Percentiles rank a stretch among this genome's conserved stretches.
phyloP scores from a whole-genome alignment of 2,329 filamentous ascomycete genomes.

The Arthroderma sp. region DNA sequence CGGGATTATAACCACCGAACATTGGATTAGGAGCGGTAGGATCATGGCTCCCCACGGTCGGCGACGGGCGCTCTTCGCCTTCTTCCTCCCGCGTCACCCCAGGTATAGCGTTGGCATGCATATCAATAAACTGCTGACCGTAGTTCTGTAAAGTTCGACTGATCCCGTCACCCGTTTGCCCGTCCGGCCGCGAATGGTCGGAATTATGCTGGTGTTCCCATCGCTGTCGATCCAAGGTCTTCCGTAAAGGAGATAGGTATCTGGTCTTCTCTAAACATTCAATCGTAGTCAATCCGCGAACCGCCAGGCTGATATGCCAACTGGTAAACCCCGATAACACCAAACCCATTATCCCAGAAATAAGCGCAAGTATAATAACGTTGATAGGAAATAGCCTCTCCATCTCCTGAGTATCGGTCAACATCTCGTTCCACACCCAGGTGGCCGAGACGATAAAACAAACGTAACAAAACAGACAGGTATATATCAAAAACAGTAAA shows the following conservation, averaged over 20 bases:
- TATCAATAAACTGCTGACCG: slow-evolving; percentile 63
- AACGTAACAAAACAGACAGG: slow-evolving; percentile 70
- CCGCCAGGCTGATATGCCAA: slow-evolving; percentile 79
- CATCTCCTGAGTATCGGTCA: slow-evolving; percentile 54
- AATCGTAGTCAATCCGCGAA: slow-evolving; percentile 78
- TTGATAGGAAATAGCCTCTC: slow-evolving; percentile 78
- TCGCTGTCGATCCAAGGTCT: slow-evolving; percentile 53
- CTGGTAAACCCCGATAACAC: slow-evolving; percentile 78
- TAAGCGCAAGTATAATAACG: slow-evolving; percentile 72
- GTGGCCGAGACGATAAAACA: slow-evolving; percentile 61
- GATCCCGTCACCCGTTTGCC: slow-evolving; percentile 21
- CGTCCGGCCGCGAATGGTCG: slow-evolving; percentile 7
- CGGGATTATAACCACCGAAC: slow-evolving; percentile 7
- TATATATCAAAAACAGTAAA: slow-evolving; percentile 81
- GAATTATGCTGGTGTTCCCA: slow-evolving; percentile 28
- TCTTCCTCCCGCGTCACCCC: slow-evolving; percentile 71
- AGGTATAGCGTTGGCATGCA: slow-evolving; percentile 68
- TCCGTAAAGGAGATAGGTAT: slow-evolving; percentile 70
- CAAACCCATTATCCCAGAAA: slow-evolving; percentile 81
- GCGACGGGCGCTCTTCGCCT: slow-evolving; percentile 49
- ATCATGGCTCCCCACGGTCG: slow-evolving; percentile 13
- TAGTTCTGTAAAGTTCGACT: slow-evolving; percentile 42
- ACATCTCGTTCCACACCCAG: slow-evolving; percentile 78
- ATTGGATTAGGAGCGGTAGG: slow-evolving; percentile 1
- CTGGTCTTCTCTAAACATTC: slow-evolving; percentile 92